Evolutionary conservation across 768 basidiomycete species (phyloP), one percentile per base, ranked within the genome.

Genomic region (Termitomyces sp.): DNA sequence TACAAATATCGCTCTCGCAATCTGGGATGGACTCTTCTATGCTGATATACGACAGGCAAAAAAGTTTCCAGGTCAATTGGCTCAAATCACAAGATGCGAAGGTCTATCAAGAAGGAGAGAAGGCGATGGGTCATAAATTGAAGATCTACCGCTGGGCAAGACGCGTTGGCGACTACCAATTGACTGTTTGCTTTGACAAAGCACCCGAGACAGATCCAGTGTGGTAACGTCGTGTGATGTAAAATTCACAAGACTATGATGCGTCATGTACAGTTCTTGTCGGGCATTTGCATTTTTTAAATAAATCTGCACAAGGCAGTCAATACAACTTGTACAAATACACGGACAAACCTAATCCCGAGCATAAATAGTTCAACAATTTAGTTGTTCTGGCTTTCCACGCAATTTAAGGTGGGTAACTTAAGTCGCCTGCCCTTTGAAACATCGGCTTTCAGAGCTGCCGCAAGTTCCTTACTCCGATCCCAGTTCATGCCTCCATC

Each of bases 21-120:
- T 55, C 56, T 3, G 58, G 61, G 10, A 38, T 54, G 14, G 9
- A 63, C 9, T 36, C 61, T 1, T 56, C 62, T 16, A 73, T 73
- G 65, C 58, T 77, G 56, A 62, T 79, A 2, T 78, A 80, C 57
- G 79, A 79, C 60, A 67, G 73, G 18, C 73, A 76, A 61, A 70
- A 72, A 46, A 75, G 71, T 38, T 76, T 79, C 50, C 64, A 74
- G 38, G 68, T 67, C 16, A 65, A 67, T 40, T 71, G 75, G 70
- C 58, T 65, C 58, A 66, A 63, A 50, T 50, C 28, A 4, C 60
- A 60, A 28, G 65, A 72, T 53, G 60, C 59, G 4, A 55, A 46
- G 14, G 63, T 67, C 23, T 71, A 63, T 43, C 28, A 4, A 3
- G 67, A 65, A 18, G 70, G 64, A 8, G 54, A 66, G 53, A 56